These are phyloP conservation scores for Rosa persica DNA, from an alignment of 306 rosid species.

Conservation along the genomic window DNA sequence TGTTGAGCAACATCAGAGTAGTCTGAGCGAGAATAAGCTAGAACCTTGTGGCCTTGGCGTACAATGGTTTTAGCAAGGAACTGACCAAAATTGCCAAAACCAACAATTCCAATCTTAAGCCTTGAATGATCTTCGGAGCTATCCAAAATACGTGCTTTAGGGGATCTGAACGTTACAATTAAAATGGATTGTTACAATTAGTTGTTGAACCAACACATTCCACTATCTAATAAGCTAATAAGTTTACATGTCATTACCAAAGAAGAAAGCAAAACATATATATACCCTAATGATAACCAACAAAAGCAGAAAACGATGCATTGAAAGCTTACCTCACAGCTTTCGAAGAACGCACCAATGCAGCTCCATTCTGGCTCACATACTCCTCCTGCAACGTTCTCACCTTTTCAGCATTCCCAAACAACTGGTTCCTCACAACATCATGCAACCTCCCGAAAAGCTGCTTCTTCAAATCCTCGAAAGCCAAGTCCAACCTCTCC, in stretches of 20 bases:
- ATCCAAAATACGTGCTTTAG: constrained; percentile 19
- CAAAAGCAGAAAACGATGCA: not conserved
- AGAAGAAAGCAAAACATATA: too few relatives aligned
- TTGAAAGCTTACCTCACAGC: constrained; percentile 33
- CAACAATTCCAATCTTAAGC: constrained; percentile 74
- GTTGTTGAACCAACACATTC: not conserved
- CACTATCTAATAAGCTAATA: not conserved
- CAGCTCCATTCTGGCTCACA: constrained; percentile 39
- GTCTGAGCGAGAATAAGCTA: constrained; percentile 79
- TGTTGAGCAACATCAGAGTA: constrained; percentile 60
- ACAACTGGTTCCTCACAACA: constrained; percentile 59
- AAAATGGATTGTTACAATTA: constrained; percentile 4
- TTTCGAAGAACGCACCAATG: constrained; percentile 31
- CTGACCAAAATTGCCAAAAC: constrained; percentile 95
- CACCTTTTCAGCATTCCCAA: constrained; percentile 42
- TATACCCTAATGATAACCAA: not conserved
- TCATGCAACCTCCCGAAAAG: constrained; percentile 56
- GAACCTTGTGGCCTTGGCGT: constrained; percentile 67
- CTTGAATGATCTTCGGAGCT: constrained; percentile 37
- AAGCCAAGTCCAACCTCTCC: constrained; percentile 72
- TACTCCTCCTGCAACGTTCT: constrained; percentile 16
- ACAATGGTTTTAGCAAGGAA: constrained; percentile 70
- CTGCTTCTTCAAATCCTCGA: constrained; percentile 64
- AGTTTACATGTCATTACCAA: not conserved
- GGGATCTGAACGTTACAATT: constrained; percentile 36